A percentile compares a stretch with the other conserved stretches of the same genome.
phyloP scores from a whole-genome alignment of 768 basidiomycete species.

The Lentinus brumalis region DNA sequence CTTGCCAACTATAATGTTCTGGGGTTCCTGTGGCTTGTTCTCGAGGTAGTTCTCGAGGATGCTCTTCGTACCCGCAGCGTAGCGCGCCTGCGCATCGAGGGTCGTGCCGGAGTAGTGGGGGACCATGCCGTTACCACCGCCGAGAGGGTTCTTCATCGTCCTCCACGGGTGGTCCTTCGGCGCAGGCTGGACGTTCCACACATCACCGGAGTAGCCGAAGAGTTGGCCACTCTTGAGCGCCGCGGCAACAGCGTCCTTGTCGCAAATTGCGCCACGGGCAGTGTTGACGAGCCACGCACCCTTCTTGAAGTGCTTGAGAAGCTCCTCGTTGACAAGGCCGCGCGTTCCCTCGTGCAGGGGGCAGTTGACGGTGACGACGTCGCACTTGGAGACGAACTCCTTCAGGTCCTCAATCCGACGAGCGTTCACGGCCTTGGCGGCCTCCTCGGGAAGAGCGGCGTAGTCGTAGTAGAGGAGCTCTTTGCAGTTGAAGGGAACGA shows the following conservation, averaged over 20 bases:
- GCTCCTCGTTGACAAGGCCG: slow-evolving; percentile 79
- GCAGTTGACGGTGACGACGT: slow-evolving; percentile 85
- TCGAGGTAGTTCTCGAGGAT: slow-evolving; percentile 74
- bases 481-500: slow-evolving; percentile 84
- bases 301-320: slow-evolving; percentile 87
- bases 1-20: slow-evolving; percentile 78
- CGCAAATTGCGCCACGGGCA: slow-evolving; percentile 89
- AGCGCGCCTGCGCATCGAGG: slow-evolving; percentile 86
- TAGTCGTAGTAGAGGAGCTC: slow-evolving; percentile 93
- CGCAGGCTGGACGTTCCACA: slow-evolving; percentile 88
- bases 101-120: slow-evolving; percentile 89
- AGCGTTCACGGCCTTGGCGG: slow-evolving; percentile 64
- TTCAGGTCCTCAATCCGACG: slow-evolving; percentile 81
- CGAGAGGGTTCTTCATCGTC: slow-evolving; percentile 75
- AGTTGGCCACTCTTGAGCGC: slow-evolving; percentile 80
- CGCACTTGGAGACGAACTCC: slow-evolving; percentile 59
- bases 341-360: slow-evolving; percentile 85
- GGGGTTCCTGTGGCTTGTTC: slow-evolving; percentile 67
- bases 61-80: slow-evolving; percentile 69
- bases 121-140: slow-evolving; percentile 89
- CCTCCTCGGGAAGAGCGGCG: slow-evolving; percentile 67
- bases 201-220: slow-evolving; percentile 59
- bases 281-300: slow-evolving; percentile 94
- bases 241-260: slow-evolving; percentile 75
- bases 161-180: slow-evolving; percentile 88